Conservation (phyloP, 2,329 filamentous ascomycete species). For the Dothistroma septosporum region DNA sequence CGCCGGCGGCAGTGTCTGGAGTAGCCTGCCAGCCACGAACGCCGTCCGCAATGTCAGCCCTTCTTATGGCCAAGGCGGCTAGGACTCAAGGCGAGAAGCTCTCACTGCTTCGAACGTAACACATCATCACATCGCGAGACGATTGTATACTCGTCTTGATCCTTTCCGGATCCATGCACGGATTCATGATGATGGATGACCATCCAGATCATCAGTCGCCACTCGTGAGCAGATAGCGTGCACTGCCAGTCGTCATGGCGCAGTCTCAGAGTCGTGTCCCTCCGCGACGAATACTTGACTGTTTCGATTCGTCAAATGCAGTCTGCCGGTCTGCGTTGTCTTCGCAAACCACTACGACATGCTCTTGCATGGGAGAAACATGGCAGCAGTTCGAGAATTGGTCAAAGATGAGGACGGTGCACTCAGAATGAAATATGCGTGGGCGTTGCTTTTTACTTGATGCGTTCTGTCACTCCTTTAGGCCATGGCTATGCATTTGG, state of each 20-base stretch:
- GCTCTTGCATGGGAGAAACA: background rate
- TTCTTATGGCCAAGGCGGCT: constrained; percentile 24
- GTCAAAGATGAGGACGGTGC: background rate
- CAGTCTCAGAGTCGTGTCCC: background rate
- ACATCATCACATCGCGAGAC: background rate
- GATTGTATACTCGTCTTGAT: background rate
- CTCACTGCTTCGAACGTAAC: background rate
- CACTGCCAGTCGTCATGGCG: background rate
- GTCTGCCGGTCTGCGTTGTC: background rate
- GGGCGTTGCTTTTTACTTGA: background rate
- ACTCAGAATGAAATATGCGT: background rate
- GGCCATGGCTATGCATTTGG: constrained; percentile 5
- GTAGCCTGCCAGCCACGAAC: constrained; percentile 16
- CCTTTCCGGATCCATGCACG: background rate
- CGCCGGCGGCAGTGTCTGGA: constrained; percentile 38
- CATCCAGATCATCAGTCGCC: background rate
- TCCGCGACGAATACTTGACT: background rate
- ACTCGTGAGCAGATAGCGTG: background rate
- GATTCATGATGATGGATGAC: background rate
- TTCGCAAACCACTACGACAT: background rate
- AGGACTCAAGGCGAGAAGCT: constrained; percentile 5
- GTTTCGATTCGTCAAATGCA: background rate
- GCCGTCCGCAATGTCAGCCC: constrained; percentile 18
- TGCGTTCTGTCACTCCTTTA: constrained; percentile 10
- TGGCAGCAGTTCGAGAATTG: background rate